phyloP scores from a whole-genome alignment of 306 rosid genomes.

The Betula pendula region DNA sequence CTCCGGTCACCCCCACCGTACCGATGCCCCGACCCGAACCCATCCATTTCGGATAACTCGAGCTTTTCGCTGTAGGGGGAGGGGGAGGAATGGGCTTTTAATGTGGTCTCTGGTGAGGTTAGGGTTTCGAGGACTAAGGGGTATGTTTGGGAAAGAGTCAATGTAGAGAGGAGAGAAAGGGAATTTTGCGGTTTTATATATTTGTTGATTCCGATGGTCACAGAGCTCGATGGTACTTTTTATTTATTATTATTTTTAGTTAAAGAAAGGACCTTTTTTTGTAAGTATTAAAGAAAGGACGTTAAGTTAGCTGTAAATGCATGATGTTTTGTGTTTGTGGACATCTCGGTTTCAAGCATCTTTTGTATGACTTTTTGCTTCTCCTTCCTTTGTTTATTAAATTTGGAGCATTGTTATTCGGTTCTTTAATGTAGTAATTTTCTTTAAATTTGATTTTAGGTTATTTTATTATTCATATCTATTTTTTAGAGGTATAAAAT shows the following conservation, averaged over 20 bases:
- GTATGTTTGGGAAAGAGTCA: slow-evolving; percentile 21
- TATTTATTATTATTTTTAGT: too few species aligned
- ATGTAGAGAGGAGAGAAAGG: background rate
- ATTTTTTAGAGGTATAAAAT: too few species aligned
- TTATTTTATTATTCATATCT: too few species aligned
- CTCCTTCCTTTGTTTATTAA: background rate
- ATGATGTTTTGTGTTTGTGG: background rate
- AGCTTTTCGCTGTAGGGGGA: background rate
- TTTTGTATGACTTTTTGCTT: background rate
- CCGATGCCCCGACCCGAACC: slow-evolving; percentile 33
- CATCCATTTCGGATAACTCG: slow-evolving; percentile 36
- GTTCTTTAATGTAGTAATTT: too few species aligned
- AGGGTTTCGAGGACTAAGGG: slow-evolving; percentile 35
- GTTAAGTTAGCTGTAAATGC: background rate
- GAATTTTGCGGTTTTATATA: background rate
- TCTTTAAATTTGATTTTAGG: too few species aligned
- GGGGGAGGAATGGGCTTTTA: background rate
- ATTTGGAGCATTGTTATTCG: too few species aligned
- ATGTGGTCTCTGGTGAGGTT: background rate
- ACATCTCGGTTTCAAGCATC: slow-evolving; percentile 19
- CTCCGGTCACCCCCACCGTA: slow-evolving; percentile 31
- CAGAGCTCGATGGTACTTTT: slow-evolving; percentile 15
- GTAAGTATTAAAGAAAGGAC: slow-evolving; percentile 28
- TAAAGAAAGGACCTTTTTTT: too few species aligned
- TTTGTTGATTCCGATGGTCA: background rate